Percentiles rank a stretch among this genome's conserved stretches.
Evolutionary conservation across 2,329 filamentous ascomycete genomes (phyloP).

Genomic region (Trichoderma oligosporum): DNA sequence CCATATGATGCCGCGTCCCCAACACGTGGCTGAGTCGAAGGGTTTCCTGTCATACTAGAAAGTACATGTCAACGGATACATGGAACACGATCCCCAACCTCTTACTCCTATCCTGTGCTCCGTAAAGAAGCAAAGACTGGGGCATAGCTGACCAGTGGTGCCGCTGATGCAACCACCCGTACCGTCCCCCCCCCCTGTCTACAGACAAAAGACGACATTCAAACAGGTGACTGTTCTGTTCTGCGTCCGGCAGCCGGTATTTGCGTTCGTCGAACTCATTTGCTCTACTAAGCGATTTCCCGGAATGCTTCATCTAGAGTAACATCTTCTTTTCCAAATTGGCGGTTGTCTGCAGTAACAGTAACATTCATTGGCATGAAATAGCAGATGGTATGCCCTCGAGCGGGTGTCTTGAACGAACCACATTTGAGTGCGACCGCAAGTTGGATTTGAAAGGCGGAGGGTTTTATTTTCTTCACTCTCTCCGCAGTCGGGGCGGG

Average conservation of each 20-base stretch:
- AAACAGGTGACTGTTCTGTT: constrained; percentile 10
- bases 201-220: constrained; percentile 7
- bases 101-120: neutral
- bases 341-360: constrained; percentile 15
- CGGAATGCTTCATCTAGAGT: constrained; percentile 19
- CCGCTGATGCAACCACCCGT: constrained; percentile 16
- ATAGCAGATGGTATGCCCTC: constrained; percentile 16
- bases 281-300: constrained; percentile 17
- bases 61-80: constrained; percentile 10
- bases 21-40: constrained; percentile 16
- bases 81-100: constrained; percentile 2
- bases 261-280: constrained; percentile 19
- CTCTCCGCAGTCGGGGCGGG: neutral
- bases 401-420: neutral
- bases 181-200: constrained; percentile 3
- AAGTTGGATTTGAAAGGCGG: neutral
- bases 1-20: neutral
- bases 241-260: constrained; percentile 11
- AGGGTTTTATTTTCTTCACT: neutral
- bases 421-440: constrained; percentile 4
- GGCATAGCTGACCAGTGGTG: constrained; percentile 4
- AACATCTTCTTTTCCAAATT: constrained; percentile 9
- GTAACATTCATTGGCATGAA: constrained; percentile 15
- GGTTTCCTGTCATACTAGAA: constrained; percentile 2
- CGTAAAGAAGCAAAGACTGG: neutral